phyloP scores from a whole-genome alignment of 2,329 filamentous ascomycete species.

The Trichoderma gracile region DNA sequence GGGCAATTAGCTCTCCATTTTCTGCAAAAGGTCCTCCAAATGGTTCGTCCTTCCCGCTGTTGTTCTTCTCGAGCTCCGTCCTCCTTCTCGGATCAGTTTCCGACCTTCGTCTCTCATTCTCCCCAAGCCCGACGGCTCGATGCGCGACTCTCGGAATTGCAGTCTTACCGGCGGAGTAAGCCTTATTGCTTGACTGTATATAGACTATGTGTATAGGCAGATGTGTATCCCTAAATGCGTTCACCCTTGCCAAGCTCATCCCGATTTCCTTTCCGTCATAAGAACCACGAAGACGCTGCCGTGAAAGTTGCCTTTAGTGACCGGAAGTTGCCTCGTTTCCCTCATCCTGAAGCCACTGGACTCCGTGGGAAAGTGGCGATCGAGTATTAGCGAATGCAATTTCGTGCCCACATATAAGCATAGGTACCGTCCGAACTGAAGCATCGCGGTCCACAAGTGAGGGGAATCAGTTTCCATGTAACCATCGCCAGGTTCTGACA shows the following conservation, averaged over 20 bases:
- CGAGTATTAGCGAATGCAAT: not conserved
- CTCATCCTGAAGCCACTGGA: no score
- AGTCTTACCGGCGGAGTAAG: not conserved
- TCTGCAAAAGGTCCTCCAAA: not conserved
- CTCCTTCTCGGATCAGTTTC: not conserved
- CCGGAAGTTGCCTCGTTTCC: no score
- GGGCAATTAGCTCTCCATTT: not conserved
- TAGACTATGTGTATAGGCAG: not conserved
- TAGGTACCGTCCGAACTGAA: not conserved
- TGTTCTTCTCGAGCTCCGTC: not conserved
- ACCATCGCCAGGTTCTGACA: not conserved
- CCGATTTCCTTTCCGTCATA: no score
- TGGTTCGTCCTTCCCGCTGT: not conserved
- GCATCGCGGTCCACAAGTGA: slow-evolving; percentile 14
- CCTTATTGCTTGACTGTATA: not conserved
- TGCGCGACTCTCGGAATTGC: not conserved
- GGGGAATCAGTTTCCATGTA: slow-evolving; percentile 10
- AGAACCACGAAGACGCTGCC: no score
- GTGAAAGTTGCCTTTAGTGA: no score
- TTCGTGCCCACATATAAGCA: not conserved
- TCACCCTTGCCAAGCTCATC: no score
- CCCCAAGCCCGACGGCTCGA: slow-evolving; percentile 12
- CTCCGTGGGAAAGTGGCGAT: no score
- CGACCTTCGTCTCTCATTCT: not conserved
- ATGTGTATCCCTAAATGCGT: no score